Evolutionary conservation across 176 grass and related monocot species (phyloP), one percentile per base, ranked within the genome.

Genomic region (Hordeum marinum): DNA sequence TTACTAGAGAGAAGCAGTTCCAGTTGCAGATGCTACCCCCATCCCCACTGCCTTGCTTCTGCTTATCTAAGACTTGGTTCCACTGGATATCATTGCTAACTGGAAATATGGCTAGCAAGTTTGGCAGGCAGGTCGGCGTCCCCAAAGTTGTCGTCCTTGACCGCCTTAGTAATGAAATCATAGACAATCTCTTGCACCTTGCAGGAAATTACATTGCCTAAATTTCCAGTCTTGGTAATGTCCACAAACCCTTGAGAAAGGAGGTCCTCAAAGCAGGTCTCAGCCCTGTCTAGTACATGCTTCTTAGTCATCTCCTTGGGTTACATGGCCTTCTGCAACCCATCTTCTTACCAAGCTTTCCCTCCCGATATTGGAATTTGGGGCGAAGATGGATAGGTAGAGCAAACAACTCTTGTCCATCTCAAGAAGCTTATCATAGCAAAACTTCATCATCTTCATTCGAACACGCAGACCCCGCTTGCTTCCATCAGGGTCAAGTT

Each of bases 331-430:
- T 13, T 85, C 75, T 1, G 82, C 27, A 0, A 40, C 2, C 75
- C 82, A 85, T 85, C 75, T 39, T 66, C 79, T 83, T 12, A 8
- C 10, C 41, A 84, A 32, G 35, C 14, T 73, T 21, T 32, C 15
- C 32, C 18, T 83, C 23, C 41, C 74, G 23, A 90, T 55, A 50
- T 8, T 6, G 9, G 41, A 36, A 13, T 20, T 11, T 6, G 58
- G 34, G 31, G 84, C 54, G 37, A 87, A 85, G 1, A 68, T 72
- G 12, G 63, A 10, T 3, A 82, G 72, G 57, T 83, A 85, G 9
- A 77, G 4, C 63, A 78, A 31, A 76, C 84, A 90, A 43, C 25
- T 75, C 63, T 20, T 69, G 59, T 82, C 50, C 25, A 8, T 66
- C 37, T 2, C 52, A 1, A 61, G 46, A 21, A 90, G 3, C 15